Evolutionary conservation across 179 eudicot genomes (phyloP).

Genomic region (Heliamphora pulchella): DNA sequence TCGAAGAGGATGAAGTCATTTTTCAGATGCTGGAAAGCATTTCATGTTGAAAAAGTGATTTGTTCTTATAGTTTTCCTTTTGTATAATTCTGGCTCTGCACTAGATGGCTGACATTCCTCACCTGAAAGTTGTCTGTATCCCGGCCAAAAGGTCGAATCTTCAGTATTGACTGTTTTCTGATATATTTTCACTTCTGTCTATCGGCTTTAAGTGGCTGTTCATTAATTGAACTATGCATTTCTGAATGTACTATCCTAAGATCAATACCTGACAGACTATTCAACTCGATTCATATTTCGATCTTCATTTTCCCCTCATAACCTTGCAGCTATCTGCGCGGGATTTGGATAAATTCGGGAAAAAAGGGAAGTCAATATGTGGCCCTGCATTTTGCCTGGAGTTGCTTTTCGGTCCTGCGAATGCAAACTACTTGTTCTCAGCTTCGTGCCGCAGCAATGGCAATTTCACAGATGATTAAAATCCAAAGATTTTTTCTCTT

Average conservation of each 20-base stretch:
- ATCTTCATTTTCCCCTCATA: background rate
- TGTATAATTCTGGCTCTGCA: background rate
- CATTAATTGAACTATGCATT: background rate
- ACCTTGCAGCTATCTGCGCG: constrained; percentile 31
- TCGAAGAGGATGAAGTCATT: no score
- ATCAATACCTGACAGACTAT: background rate
- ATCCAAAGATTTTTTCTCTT: background rate
- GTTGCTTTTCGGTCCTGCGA: constrained; percentile 46
- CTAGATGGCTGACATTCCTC: background rate
- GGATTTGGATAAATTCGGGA: constrained; percentile 51
- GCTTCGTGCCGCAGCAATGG: constrained; percentile 11
- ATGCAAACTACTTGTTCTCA: constrained; percentile 18
- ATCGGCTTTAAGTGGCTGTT: background rate
- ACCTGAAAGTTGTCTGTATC: background rate
- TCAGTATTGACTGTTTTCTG: background rate
- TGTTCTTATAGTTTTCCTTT: background rate
- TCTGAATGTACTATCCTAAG: background rate
- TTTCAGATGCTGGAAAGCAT: background rate
- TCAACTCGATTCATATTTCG: background rate
- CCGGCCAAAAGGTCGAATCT: background rate
- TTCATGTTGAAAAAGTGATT: background rate
- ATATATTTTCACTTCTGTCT: background rate
- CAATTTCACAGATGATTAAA: background rate
- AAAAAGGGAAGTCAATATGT: constrained; percentile 38
- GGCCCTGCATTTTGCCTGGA: constrained; percentile 52